Evolutionary conservation across 148 eudicot species (phyloP).

Genomic region (Fagopyrum tataricum): DNA sequence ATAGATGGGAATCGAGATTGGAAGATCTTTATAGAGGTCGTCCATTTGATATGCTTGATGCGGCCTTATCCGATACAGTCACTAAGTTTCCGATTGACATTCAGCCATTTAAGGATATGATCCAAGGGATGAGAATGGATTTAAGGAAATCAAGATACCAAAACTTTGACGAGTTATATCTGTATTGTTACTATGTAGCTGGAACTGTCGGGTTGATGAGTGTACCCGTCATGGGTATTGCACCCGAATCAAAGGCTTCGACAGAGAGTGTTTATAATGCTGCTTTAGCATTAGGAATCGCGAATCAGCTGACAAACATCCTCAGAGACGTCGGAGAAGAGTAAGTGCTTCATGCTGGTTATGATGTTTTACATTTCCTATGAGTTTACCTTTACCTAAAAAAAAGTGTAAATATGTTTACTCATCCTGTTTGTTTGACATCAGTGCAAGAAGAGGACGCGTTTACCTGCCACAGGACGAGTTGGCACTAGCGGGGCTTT

Average conservation of each 20-base stretch:
- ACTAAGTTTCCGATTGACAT: slow-evolving; percentile 88
- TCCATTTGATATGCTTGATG: slow-evolving; percentile 99
- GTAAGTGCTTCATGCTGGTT: no score
- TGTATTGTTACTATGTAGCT: slow-evolving; percentile 94
- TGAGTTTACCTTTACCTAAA: no score
- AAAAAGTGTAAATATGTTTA: no score
- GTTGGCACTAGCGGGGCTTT: slow-evolving; percentile 82
- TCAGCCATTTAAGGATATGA: slow-evolving; percentile 99
- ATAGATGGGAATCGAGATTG: slow-evolving; percentile 90
- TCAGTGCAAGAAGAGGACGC: slow-evolving; percentile 87
- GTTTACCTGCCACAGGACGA: slow-evolving; percentile 94
- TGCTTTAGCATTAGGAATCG: slow-evolving; percentile 84
- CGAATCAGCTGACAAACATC: slow-evolving; percentile 91
- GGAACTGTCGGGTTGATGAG: slow-evolving; percentile 98
- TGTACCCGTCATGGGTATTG: slow-evolving; percentile 96
- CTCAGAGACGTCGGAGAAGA: slow-evolving; percentile 97
- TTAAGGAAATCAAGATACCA: slow-evolving; percentile 82
- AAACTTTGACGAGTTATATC: slow-evolving; percentile 82
- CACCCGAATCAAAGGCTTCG: slow-evolving; percentile 75
- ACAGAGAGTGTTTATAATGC: slow-evolving; percentile 85
- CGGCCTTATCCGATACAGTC: slow-evolving; percentile 90
- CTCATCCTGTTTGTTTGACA: neutral
- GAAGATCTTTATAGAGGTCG: slow-evolving; percentile 82
- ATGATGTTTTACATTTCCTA: no score
- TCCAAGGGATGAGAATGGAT: slow-evolving; percentile 96